A percentile compares a stretch with the other conserved stretches of the same genome.
These are phyloP conservation scores for Scheffersomyces illinoinensis DNA, from an alignment of 1,139 yeast genomes.

Conservation along the genomic window DNA sequence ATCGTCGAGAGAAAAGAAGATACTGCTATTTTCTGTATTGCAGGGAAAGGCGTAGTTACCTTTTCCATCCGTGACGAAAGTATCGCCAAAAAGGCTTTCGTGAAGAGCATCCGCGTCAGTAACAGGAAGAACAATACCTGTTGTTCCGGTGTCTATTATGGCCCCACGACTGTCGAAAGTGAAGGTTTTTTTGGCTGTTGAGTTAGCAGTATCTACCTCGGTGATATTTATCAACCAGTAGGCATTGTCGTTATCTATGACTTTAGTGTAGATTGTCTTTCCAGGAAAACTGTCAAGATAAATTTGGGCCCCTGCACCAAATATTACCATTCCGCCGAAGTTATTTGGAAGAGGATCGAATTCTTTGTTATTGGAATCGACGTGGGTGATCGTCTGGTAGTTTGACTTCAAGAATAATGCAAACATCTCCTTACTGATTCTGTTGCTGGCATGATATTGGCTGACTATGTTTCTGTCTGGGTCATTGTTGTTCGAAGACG, in stretches of 20 bases:
- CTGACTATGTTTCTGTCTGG: slow-evolving; percentile 32
- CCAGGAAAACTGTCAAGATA: slow-evolving; percentile 14
- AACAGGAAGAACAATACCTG: slow-evolving; percentile 58
- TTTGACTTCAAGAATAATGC: slow-evolving; percentile 21
- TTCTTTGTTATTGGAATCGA: background rate
- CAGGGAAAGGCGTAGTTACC: slow-evolving; percentile 63
- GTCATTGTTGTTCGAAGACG: slow-evolving; percentile 37
- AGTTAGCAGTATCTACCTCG: slow-evolving; percentile 30
- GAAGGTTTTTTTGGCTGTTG: slow-evolving; percentile 28
- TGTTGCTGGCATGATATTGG: slow-evolving; percentile 17
- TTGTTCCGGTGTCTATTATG: slow-evolving; percentile 68
- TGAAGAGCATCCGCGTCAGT: slow-evolving; percentile 57
- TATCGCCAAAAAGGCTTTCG: slow-evolving; percentile 40
- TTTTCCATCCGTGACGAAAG: slow-evolving; percentile 53
- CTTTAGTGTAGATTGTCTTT: slow-evolving; percentile 31
- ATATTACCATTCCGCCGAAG: slow-evolving; percentile 28
- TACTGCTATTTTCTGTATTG: slow-evolving; percentile 34
- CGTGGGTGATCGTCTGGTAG: slow-evolving; percentile 12
- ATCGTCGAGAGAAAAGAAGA: slow-evolving; percentile 44
- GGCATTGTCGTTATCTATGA: slow-evolving; percentile 35
- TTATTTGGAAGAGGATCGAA: slow-evolving; percentile 5
- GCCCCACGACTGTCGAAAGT: slow-evolving; percentile 28
- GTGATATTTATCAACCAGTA: slow-evolving; percentile 58
- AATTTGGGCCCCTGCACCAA: slow-evolving; percentile 24
- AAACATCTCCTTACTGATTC: slow-evolving; percentile 23